Evolutionary conservation across 257 asterid species (phyloP), one percentile per base, ranked within the genome.

Genomic region (Solanum chaucha): DNA sequence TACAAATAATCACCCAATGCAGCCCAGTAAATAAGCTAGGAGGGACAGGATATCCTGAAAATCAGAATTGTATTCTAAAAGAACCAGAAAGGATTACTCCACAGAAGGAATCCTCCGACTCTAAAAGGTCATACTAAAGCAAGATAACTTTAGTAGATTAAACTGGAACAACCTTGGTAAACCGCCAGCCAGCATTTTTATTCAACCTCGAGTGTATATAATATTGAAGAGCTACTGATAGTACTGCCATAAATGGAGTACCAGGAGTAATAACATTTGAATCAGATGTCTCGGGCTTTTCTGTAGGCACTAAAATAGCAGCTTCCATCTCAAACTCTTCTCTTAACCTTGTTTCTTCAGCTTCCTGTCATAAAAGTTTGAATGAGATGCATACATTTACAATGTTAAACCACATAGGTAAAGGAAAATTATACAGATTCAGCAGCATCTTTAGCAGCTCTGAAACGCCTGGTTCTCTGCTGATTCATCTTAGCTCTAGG

Each of bases 401-500:
- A 55, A 20, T 81, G 30, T 30, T 72, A 73, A 85, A 68, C 32
- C 77, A 67, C 22, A 78, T 30, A 38, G 59, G 74, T 26, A 74
- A 83, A 40, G 71, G 85, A 90, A 86, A 83, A 65, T 89, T 93
- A 88, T 94, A 97, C 99, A 89, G 98, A 98, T 87, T 95, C 95
- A 70, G 99, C 98, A 64, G 98, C 98, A 90, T 95, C 99, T 93
- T 96, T 94, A 89, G 99, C 97, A 89, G 99, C 99, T 94, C 98
- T 96, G 91, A 97, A 97, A 86, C 99, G 98, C 68, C 99, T 95
- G 82, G 99, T 87, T 48, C 99, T 93, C 91, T 97, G 99, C 93
- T 97, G 99, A 92, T 97, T 97, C 99, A 97, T 97, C 92, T 97
- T 97, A 85, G 99, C 99, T 90, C 99, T 94, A 13, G 99, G 99